These are phyloP conservation scores for Coemansia sp. DNA, from an alignment of 192 early-diverging fungal genomes.

Conservation along the genomic window DNA sequence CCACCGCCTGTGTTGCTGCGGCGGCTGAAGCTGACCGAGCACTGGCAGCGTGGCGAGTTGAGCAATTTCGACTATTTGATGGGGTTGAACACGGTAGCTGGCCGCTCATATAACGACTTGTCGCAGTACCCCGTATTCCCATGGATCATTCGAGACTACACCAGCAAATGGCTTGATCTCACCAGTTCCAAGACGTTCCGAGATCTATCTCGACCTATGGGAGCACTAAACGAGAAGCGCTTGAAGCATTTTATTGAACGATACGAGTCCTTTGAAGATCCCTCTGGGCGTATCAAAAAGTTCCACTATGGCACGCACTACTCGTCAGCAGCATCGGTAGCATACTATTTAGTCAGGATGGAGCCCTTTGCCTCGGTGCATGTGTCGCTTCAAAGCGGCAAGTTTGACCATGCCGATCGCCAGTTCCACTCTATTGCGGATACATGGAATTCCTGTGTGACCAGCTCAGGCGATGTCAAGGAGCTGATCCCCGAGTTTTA, in stretches of 20 bases:
- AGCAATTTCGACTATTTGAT: conserved; percentile 97
- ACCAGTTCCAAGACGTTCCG: conserved; percentile 72
- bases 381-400: conserved; percentile 60
- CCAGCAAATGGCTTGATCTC: conserved; percentile 76
- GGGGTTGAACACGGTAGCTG: conserved; percentile 87
- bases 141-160: conserved; percentile 84
- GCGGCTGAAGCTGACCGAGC: conserved; percentile 58
- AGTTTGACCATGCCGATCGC: conserved; percentile 81
- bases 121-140: conserved; percentile 98
- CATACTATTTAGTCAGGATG: conserved; percentile 82
- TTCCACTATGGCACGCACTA: conserved; percentile 99
- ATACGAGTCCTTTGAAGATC: conserved; percentile 64
- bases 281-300: conserved; percentile 53
- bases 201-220: conserved; percentile 90
- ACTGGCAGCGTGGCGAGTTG: conserved; percentile 83
- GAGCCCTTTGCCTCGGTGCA: conserved; percentile 81
- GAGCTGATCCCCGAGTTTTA: conserved; percentile 97
- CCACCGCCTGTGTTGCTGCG: conserved; percentile 24
- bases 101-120: conserved; percentile 81
- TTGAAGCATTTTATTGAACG: conserved; percentile 53
- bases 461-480: conserved; percentile 79
- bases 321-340: conserved; percentile 86
- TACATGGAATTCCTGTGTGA: conserved; percentile 71
- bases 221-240: conserved; percentile 66
- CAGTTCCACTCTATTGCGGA: conserved; percentile 75